Evolutionary conservation across 352 stramenopile genomes (phyloP).

Genomic region (Globisporangium acanthophoron): DNA sequence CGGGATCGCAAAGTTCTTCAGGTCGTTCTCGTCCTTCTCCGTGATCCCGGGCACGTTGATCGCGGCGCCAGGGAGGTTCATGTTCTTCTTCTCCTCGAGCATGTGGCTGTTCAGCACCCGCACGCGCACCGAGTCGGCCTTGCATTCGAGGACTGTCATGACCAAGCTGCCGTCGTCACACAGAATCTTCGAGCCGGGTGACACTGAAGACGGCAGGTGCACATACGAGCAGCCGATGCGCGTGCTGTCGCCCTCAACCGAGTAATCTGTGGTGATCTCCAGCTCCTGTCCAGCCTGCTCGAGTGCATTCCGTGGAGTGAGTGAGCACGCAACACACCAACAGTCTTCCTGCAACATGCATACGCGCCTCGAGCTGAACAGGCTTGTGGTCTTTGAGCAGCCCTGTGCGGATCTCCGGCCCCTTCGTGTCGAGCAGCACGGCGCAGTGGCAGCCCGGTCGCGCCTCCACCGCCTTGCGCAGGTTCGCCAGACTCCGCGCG

Average conservation of each 20-base stretch:
- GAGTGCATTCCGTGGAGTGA: conserved; percentile 3
- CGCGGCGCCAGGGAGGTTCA: conserved; percentile 92
- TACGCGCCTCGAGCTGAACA: conserved; percentile 51
- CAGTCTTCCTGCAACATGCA: too few species aligned
- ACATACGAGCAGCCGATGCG: conserved; percentile 93
- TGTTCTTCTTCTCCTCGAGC: conserved; percentile 96
- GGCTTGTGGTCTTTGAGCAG: conserved; percentile 65
- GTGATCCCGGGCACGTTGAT: conserved; percentile 93
- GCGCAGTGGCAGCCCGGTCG: conserved; percentile 81
- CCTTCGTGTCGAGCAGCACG: conserved; percentile 97
- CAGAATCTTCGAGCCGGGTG: conserved; percentile 91
- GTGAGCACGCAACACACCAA: neutral
- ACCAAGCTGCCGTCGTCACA: conserved; percentile 94
- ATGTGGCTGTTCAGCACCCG: conserved; percentile 82
- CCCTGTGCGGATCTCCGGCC: conserved; percentile 95
- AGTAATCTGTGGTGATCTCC: conserved; percentile 90
- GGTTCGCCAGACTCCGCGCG: conserved; percentile 85
- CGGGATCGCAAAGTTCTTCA: conserved; percentile 94
- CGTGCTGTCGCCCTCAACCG: conserved; percentile 59
- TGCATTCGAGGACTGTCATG: conserved; percentile 87
- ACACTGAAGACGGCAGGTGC: conserved; percentile 90
- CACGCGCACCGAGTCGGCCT: conserved; percentile 67
- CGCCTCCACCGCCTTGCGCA: conserved; percentile 67
- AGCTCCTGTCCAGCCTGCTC: conserved; percentile 62
- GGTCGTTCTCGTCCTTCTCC: conserved; percentile 91